These are phyloP conservation scores for Hyphopichia buzzinii DNA, from an alignment of 1,139 yeast species.

Conservation along the genomic window DNA sequence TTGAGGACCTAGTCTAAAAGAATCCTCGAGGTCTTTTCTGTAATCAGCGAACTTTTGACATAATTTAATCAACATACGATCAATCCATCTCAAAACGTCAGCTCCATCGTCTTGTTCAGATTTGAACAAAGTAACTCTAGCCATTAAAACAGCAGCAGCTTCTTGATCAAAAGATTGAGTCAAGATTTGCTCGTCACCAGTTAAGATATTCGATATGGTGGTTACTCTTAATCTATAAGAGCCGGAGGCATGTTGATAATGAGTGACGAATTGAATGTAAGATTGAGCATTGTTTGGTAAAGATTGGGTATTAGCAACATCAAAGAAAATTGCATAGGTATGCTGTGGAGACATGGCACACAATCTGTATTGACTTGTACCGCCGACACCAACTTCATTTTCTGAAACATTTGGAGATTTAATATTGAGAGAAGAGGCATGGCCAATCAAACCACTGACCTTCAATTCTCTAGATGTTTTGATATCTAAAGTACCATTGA, in stretches of 20 bases:
- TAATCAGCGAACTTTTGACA: constrained; percentile 54
- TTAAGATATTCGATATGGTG: constrained; percentile 70
- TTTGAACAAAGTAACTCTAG: constrained; percentile 88
- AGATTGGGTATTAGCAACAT: constrained; percentile 60
- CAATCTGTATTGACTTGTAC: constrained; percentile 84
- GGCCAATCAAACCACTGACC: constrained; percentile 91
- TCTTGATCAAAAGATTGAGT: constrained; percentile 91
- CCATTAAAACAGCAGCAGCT: constrained; percentile 96
- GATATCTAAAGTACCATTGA: constrained; percentile 81
- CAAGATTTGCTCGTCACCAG: constrained; percentile 46
- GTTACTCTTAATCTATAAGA: constrained; percentile 88
- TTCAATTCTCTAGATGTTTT: constrained; percentile 87
- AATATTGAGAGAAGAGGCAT: constrained; percentile 72
- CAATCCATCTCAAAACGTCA: constrained; percentile 52
- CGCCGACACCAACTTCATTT: constrained; percentile 90
- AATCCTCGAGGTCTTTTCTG: constrained; percentile 46
- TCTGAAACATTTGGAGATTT: constrained; percentile 78
- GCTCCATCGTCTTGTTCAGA: constrained; percentile 68
- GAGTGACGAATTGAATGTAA: constrained; percentile 69
- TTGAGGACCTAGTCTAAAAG: constrained; percentile 47
- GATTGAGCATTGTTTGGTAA: constrained; percentile 51
- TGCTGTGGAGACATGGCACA: constrained; percentile 83
- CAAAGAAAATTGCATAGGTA: constrained; percentile 85
- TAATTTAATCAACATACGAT: constrained; percentile 49
- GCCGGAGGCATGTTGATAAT: constrained; percentile 78